phyloP scores from a whole-genome alignment of 768 basidiomycete species.

The Agaricus blazei region DNA sequence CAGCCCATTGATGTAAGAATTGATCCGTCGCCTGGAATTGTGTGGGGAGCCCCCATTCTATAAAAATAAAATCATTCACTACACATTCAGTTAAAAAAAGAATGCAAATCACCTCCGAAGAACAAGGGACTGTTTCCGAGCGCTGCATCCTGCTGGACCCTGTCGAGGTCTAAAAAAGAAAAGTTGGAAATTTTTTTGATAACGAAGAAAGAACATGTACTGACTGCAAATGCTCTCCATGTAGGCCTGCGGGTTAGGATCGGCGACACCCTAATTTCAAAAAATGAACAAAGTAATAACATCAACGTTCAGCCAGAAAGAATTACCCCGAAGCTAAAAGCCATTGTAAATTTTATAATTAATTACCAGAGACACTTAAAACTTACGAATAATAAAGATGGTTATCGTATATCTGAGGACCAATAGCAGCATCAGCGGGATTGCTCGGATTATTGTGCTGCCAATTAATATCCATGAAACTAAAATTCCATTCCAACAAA shows the following conservation, averaged over 20 bases:
- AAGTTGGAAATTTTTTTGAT: background rate
- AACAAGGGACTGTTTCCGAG: conserved; percentile 34
- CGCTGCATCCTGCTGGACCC: conserved; percentile 34
- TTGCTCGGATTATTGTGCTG: conserved; percentile 66
- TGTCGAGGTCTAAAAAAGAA: conserved; percentile 49
- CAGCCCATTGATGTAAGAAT: conserved; percentile 66
- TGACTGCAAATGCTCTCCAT: conserved; percentile 65
- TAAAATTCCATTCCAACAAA: conserved; percentile 18
- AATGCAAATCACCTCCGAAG: conserved; percentile 30
- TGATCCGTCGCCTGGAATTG: conserved; percentile 57
- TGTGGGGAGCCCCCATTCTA: conserved; percentile 53
- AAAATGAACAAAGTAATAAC: conserved; percentile 4
- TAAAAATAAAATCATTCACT: background rate
- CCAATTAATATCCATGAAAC: conserved; percentile 83
- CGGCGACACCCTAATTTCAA: conserved; percentile 58
- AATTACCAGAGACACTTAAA: background rate
- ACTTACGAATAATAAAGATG: conserved; percentile 74
- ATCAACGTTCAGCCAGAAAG: background rate
- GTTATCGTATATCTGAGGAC: conserved; percentile 73
- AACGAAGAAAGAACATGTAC: conserved; percentile 14
- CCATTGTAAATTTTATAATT: background rate
- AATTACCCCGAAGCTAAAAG: conserved; percentile 51
- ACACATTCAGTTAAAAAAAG: background rate
- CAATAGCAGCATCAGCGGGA: conserved; percentile 61
- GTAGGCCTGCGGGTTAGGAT: conserved; percentile 59